Conservation (phyloP, 75 land plant genomes). For the Sequoia sempervirens region DNA sequence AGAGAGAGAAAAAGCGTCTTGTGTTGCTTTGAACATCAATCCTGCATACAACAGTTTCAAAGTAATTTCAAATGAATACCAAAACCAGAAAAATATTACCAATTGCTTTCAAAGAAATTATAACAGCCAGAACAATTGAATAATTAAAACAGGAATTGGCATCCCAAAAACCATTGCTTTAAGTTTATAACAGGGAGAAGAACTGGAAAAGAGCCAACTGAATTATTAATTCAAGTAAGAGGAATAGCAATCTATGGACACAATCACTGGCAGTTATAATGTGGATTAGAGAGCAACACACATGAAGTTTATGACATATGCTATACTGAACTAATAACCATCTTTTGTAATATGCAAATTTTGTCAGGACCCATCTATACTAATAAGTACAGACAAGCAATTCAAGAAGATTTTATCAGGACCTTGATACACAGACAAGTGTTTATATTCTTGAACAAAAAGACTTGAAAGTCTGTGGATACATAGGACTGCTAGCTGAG, state of each 20-base stretch:
- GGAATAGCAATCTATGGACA: background rate
- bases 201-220: background rate
- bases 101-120: too few species aligned
- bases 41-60: slow-evolving; percentile 41
- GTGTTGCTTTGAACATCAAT: slow-evolving; percentile 85
- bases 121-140: too few species aligned
- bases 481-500: too few species aligned
- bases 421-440: background rate
- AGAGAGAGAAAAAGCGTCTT: slow-evolving; percentile 71
- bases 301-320: background rate
- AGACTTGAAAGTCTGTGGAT: too few species aligned
- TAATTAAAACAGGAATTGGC: too few species aligned
- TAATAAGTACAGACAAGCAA: background rate
- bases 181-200: background rate
- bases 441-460: background rate
- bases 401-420: background rate
- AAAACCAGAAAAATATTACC: background rate
- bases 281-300: background rate
- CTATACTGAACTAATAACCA: background rate
- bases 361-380: background rate
- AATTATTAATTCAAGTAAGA: background rate
- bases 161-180: background rate
- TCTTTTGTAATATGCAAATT: background rate
- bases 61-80: background rate
- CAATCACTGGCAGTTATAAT: background rate